Percentiles rank a stretch among this genome's conserved stretches.
Conservation (phyloP, 345 rosid species). For the Syzygium jambos region DNA sequence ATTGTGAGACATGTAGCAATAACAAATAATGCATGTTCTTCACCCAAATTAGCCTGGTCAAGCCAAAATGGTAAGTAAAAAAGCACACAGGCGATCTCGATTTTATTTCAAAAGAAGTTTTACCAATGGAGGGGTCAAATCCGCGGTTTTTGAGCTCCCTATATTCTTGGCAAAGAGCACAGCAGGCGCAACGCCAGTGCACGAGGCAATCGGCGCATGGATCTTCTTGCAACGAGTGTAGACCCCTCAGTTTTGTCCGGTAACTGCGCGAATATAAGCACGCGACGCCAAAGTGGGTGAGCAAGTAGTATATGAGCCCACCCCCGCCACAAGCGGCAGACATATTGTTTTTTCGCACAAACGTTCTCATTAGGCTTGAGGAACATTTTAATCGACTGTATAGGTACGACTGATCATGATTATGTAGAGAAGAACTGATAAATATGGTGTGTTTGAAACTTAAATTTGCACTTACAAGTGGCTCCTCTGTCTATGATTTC, state of each 20-base stretch:
- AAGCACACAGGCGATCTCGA: background rate
- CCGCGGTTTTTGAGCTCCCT: constrained; percentile 1
- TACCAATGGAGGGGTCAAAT: background rate
- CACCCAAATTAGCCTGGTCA: background rate
- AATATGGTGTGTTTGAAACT: background rate
- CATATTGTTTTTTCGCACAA: background rate
- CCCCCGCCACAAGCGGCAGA: background rate
- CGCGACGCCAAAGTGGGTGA: background rate
- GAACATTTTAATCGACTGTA: background rate
- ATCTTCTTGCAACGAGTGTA: background rate
- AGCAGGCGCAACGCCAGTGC: background rate
- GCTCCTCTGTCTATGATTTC: background rate
- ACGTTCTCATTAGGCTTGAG: background rate
- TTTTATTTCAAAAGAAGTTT: background rate
- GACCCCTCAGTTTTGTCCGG: background rate
- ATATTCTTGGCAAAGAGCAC: constrained; percentile 5
- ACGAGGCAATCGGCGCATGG: background rate
- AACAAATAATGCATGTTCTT: background rate
- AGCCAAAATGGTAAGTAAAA: background rate
- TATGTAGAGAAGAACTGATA: background rate
- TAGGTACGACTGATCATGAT: background rate
- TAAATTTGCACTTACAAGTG: background rate
- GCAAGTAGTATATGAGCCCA: background rate
- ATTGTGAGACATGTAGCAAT: background rate
- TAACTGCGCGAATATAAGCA: background rate